These are phyloP conservation scores for Cystobasidium ongulense DNA, from an alignment of 768 basidiomycete genomes.

Conservation along the genomic window DNA sequence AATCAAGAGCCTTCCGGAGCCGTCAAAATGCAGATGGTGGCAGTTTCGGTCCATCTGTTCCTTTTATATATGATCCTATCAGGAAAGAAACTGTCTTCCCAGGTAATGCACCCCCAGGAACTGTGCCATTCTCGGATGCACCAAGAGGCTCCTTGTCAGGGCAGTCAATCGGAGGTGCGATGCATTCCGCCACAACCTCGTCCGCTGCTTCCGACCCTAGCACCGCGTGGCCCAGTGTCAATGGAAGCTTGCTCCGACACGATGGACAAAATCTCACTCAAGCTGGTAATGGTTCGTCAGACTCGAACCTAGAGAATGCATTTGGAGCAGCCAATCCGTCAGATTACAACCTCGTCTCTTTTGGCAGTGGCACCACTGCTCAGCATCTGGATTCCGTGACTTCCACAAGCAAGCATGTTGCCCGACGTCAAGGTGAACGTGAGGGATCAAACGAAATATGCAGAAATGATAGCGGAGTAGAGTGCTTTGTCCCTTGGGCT, in stretches of 20 bases:
- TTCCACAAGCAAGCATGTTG: conserved; percentile 50
- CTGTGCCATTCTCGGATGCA: neutral
- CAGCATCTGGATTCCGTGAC: conserved; percentile 74
- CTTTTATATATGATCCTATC: conserved; percentile 3
- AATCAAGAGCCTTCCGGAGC: conserved; percentile 9
- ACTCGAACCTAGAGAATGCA: neutral
- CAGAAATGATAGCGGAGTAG: neutral
- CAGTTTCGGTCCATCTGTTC: neutral
- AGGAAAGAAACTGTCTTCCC: conserved; percentile 2
- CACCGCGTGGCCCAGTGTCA: neutral
- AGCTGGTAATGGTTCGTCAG: neutral
- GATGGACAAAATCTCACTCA: no score
- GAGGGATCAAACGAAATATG: neutral
- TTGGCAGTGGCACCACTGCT: conserved; percentile 75
- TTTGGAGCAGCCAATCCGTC: conserved; percentile 50
- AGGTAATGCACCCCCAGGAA: neutral
- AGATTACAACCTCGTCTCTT: conserved; percentile 62
- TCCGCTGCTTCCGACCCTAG: neutral
- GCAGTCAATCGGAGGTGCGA: neutral
- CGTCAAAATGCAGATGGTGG: neutral
- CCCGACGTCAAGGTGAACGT: neutral
- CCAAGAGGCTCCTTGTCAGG: neutral
- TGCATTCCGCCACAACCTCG: neutral
- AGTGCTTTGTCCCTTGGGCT: conserved; percentile 42
- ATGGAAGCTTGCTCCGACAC: no score